These are phyloP conservation scores for Phyllosticta ampelicida DNA, from an alignment of 2,329 filamentous ascomycete species.

Conservation along the genomic window DNA sequence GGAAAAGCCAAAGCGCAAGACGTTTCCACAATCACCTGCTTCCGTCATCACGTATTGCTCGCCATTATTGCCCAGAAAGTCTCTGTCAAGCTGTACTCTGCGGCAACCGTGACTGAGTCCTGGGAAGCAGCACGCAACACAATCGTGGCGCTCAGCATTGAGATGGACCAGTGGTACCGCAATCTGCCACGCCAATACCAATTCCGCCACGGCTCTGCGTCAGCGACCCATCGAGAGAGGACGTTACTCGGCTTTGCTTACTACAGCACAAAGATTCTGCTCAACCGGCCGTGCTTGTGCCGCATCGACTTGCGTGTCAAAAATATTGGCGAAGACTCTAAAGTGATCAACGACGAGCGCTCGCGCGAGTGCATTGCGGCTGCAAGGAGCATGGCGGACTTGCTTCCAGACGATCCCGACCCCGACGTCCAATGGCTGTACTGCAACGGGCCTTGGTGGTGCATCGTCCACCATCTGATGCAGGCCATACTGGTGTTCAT, in stretches of 20 bases:
- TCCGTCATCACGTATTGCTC: conserved; percentile 15
- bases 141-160: conserved; percentile 19
- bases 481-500: conserved; percentile 28
- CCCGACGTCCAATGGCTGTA: conserved; percentile 17
- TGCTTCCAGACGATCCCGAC: conserved; percentile 23
- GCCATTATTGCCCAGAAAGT: conserved; percentile 21
- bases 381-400: conserved; percentile 22
- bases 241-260: conserved; percentile 24
- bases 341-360: conserved; percentile 21
- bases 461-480: conserved; percentile 29
- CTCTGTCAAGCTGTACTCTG: conserved; percentile 24
- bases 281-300: conserved; percentile 30
- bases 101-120: conserved; percentile 18
- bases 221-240: conserved; percentile 18
- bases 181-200: conserved; percentile 20
- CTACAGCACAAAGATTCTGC: conserved; percentile 25
- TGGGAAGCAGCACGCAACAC: conserved; percentile 26
- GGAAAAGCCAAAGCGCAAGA: neutral
- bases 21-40: neutral
- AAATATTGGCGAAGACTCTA: conserved; percentile 21
- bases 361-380: conserved; percentile 25
- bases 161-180: conserved; percentile 24
- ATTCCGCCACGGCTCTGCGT: conserved; percentile 14
- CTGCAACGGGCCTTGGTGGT: conserved; percentile 30
- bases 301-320: conserved; percentile 22